A percentile compares a stretch with the other conserved stretches of the same genome.
phyloP scores from a whole-genome alignment of 305 asterid genomes.

The Fraxinus ornus region DNA sequence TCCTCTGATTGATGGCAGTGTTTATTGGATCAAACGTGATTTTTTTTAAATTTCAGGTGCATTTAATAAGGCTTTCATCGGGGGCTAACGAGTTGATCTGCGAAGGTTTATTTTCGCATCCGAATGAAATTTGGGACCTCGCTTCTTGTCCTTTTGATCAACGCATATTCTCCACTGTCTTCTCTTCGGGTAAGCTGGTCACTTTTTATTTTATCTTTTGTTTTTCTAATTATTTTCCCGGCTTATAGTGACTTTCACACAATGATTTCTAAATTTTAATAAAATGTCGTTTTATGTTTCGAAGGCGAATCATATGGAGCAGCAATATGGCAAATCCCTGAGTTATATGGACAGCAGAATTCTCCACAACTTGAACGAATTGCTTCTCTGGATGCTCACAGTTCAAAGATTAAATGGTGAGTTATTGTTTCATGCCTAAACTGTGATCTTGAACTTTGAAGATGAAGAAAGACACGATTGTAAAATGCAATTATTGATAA shows the following conservation, averaged over 20 bases:
- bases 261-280: neutral
- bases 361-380: slow-evolving; percentile 85
- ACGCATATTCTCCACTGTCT: slow-evolving; percentile 88
- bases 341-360: slow-evolving; percentile 85
- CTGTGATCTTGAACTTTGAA: neutral
- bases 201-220: neutral
- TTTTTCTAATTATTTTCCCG: neutral
- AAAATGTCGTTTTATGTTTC: slow-evolving; percentile 9
- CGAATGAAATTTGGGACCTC: slow-evolving; percentile 94
- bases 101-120: slow-evolving; percentile 93
- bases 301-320: slow-evolving; percentile 87
- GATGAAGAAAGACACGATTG: slow-evolving; percentile 7
- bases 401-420: slow-evolving; percentile 70
- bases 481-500: neutral
- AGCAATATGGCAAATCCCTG: slow-evolving; percentile 94
- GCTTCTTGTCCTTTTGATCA: slow-evolving; percentile 93
- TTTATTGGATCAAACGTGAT: slow-evolving; percentile 24
- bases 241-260: slow-evolving; percentile 5
- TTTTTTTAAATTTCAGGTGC: slow-evolving; percentile 52
- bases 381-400: slow-evolving; percentile 80
- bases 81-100: slow-evolving; percentile 81
- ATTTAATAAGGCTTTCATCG: slow-evolving; percentile 75
- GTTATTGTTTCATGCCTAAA: slow-evolving; percentile 18
- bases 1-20: slow-evolving; percentile 7
- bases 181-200: slow-evolving; percentile 59